Percentiles rank a stretch among this genome's conserved stretches.
These are phyloP conservation scores for Apiotrichum laibachii DNA, from an alignment of 1,284 basidiomycete genomes.

Conservation along the genomic window DNA sequence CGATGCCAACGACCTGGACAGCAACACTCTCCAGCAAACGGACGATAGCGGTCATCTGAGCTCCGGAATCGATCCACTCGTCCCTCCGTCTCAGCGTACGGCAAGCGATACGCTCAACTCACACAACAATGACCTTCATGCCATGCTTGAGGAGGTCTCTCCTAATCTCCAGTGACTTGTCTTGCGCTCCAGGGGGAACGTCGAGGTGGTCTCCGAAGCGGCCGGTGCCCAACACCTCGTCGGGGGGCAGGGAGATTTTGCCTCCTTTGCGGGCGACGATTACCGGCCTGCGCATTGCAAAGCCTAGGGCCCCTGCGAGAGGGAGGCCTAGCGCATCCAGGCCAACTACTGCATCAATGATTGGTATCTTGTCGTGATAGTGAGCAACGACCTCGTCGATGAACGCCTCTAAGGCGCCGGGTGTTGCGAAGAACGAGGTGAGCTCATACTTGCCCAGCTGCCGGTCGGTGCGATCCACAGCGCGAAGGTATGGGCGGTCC, in stretches of 20 bases:
- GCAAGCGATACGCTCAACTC: neutral
- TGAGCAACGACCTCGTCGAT: conserved; percentile 9
- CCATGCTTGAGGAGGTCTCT: conserved; percentile 14
- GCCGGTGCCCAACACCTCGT: conserved; percentile 5
- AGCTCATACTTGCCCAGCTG: conserved; percentile 15
- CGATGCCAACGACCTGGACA: conserved; percentile 14
- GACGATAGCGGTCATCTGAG: conserved; percentile 12
- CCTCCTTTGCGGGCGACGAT: conserved; percentile 17
- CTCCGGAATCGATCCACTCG: conserved; percentile 23
- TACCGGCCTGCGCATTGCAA: neutral
- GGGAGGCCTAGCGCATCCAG: conserved; percentile 19
- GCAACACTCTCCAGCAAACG: conserved; percentile 9
- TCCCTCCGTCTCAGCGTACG: conserved; percentile 6
- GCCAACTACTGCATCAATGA: conserved; percentile 16
- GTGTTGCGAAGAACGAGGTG: conserved; percentile 21
- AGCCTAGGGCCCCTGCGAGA: conserved; percentile 10
- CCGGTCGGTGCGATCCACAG: conserved; percentile 16
- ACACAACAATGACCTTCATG: conserved; percentile 21
- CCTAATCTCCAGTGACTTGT: conserved; percentile 18
- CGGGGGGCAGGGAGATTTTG: conserved; percentile 12
- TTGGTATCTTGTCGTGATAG: conserved; percentile 3
- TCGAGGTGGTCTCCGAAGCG: conserved; percentile 10
- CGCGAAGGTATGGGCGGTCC: conserved; percentile 15
- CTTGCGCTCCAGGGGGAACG: neutral
- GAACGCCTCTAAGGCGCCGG: conserved; percentile 10